Conservation (phyloP, 1,284 basidiomycete species). For the Puccinia horiana region DNA sequence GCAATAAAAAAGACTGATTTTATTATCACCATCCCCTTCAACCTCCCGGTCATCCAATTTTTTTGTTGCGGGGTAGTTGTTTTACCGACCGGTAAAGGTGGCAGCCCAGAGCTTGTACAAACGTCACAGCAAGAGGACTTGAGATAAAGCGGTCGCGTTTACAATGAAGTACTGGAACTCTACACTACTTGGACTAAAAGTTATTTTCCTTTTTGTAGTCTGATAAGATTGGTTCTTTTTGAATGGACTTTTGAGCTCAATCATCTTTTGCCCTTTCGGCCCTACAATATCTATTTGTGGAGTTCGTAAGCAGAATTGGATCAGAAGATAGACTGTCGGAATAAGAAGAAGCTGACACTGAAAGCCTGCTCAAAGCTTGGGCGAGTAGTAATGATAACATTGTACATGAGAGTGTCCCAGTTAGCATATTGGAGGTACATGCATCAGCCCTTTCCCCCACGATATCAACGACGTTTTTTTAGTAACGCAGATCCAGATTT, state of each 20-base stretch:
- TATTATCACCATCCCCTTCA: neutral
- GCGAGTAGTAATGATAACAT: constrained; percentile 87
- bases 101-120: constrained; percentile 86
- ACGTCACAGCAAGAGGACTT: constrained; percentile 91
- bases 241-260: neutral
- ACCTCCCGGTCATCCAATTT: neutral
- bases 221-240: too few relatives aligned
- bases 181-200: constrained; percentile 81
- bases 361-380: constrained; percentile 75
- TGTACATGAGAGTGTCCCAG: constrained; percentile 80
- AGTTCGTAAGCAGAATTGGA: constrained; percentile 26
- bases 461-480: neutral
- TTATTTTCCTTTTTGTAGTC: neutral
- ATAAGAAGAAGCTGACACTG: constrained; percentile 65
- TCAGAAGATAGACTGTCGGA: constrained; percentile 22
- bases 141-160: constrained; percentile 69
- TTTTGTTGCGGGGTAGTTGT: too few relatives aligned
- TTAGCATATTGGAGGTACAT: constrained; percentile 87
- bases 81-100: constrained; percentile 65
- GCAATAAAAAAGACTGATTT: too few relatives aligned
- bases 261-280: neutral
- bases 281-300: constrained; percentile 13
- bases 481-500: too few relatives aligned
- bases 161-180: constrained; percentile 88
- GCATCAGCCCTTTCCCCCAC: too few relatives aligned